Conservation (phyloP, 2,329 filamentous ascomycete genomes). For the Emergomyces pasteurianus region DNA sequence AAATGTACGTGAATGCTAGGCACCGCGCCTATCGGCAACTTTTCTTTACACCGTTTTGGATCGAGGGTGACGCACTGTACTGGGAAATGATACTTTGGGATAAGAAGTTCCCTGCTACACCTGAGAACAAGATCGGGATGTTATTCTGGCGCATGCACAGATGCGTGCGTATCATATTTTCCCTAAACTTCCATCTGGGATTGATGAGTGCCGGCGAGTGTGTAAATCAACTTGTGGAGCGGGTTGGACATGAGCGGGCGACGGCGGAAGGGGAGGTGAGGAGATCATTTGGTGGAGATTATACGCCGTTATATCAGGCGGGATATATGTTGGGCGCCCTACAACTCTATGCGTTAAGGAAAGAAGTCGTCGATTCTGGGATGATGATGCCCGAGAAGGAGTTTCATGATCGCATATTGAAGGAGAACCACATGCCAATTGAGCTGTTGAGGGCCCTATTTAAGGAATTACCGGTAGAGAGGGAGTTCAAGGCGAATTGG, state of each 20-base stretch:
- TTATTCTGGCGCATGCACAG: slow-evolving; percentile 54
- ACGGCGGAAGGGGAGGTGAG: slow-evolving; percentile 51
- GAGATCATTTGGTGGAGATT: slow-evolving; percentile 44
- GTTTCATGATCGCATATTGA: slow-evolving; percentile 45
- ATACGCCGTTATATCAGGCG: slow-evolving; percentile 47
- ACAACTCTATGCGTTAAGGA: slow-evolving; percentile 41
- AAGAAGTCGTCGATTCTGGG: slow-evolving; percentile 34
- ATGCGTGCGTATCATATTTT: slow-evolving; percentile 48
- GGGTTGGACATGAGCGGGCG: slow-evolving; percentile 47
- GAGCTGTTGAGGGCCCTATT: slow-evolving; percentile 43
- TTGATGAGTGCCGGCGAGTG: slow-evolving; percentile 43
- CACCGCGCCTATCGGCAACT: slow-evolving; percentile 39
- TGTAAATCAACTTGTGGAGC: slow-evolving; percentile 44
- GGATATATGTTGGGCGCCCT: slow-evolving; percentile 50
- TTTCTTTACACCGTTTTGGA: slow-evolving; percentile 47
- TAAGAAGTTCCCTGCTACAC: slow-evolving; percentile 38
- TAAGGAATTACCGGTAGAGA: slow-evolving; percentile 28
- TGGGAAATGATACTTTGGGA: slow-evolving; percentile 51
- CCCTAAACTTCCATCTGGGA: slow-evolving; percentile 46
- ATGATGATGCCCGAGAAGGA: slow-evolving; percentile 35
- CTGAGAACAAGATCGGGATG: slow-evolving; percentile 45
- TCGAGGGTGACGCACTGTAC: slow-evolving; percentile 51
- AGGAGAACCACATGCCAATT: slow-evolving; percentile 42
- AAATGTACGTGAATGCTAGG: slow-evolving; percentile 39
- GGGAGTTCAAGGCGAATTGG: slow-evolving; percentile 39